phyloP scores from a whole-genome alignment of 2,329 filamentous ascomycete species.

The Aspergillus proliferans region DNA sequence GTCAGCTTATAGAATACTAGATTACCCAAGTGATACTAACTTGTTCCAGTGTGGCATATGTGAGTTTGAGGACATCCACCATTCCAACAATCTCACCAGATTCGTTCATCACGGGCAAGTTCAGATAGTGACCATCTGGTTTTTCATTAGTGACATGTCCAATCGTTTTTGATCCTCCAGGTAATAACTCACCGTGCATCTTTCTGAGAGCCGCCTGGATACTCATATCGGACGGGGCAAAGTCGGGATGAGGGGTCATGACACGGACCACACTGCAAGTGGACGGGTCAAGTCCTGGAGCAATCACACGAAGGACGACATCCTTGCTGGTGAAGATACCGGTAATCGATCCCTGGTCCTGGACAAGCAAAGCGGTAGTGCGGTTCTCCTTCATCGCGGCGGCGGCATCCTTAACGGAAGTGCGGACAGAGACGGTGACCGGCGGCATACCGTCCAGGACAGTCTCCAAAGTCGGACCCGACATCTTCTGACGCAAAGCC shows the following conservation, averaged over 20 bases:
- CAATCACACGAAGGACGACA: constrained; percentile 95
- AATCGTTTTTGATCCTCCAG: background rate
- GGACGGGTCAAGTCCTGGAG: constrained; percentile 84
- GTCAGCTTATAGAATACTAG: constrained; percentile 1
- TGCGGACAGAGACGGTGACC: constrained; percentile 89
- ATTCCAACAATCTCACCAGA: constrained; percentile 96
- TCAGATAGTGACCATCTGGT: constrained; percentile 92
- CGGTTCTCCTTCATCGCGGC: constrained; percentile 98
- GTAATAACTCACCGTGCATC: constrained; percentile 76
- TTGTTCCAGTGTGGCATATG: constrained; percentile 95
- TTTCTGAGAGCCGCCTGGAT: constrained; percentile 96
- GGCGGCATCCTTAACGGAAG: constrained; percentile 92
- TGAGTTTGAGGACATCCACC: constrained; percentile 97
- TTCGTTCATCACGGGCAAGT: constrained; percentile 97
- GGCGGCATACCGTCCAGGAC: constrained; percentile 88
- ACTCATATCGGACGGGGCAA: constrained; percentile 97
- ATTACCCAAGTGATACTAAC: constrained; percentile 42
- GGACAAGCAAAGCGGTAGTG: constrained; percentile 90
- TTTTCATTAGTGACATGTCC: background rate
- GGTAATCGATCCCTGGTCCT: constrained; percentile 94
- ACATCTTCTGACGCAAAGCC: constrained; percentile 93
- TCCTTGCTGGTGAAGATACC: constrained; percentile 99
- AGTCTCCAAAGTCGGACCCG: constrained; percentile 88
- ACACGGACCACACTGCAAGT: constrained; percentile 97
- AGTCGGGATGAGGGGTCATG: constrained; percentile 98